Conservation (phyloP, 2,329 filamentous ascomycete species). For the Fusarium vanettenii region DNA sequence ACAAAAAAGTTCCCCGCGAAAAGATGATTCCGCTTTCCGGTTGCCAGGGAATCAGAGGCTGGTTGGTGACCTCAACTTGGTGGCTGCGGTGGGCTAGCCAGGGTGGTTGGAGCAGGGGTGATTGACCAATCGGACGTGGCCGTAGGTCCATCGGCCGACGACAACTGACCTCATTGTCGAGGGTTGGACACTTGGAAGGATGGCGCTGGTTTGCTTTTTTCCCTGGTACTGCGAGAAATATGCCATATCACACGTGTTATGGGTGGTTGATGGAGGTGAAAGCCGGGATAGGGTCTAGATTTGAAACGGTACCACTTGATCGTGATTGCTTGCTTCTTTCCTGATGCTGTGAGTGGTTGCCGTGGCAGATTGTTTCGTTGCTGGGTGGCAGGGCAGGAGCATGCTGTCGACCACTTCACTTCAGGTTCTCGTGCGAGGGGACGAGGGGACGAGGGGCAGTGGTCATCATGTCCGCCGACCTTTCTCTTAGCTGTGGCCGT, state of each 20-base stretch:
- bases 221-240: background rate
- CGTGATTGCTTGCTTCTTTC: slow-evolving; percentile 19
- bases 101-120: slow-evolving; percentile 24
- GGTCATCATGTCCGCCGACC: slow-evolving; percentile 22
- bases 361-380: slow-evolving; percentile 4
- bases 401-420: background rate
- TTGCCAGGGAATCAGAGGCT: slow-evolving; percentile 34
- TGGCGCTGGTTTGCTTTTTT: slow-evolving; percentile 8
- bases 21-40: slow-evolving; percentile 28
- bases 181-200: slow-evolving; percentile 19
- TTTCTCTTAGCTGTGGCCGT: slow-evolving; percentile 27
- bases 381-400: slow-evolving; percentile 10
- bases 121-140: slow-evolving; percentile 35
- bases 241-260: slow-evolving; percentile 32
- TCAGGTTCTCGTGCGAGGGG: background rate
- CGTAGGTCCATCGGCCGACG: slow-evolving; percentile 27
- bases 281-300: slow-evolving; percentile 9
- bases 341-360: slow-evolving; percentile 18
- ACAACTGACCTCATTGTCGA: slow-evolving; percentile 39
- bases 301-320: slow-evolving; percentile 20
- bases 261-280: slow-evolving; percentile 9
- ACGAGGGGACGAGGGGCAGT: slow-evolving; percentile 10
- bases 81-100: slow-evolving; percentile 21
- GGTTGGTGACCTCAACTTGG: slow-evolving; percentile 24
- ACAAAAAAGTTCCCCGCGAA: slow-evolving; percentile 33